Percentiles rank a stretch among this genome's conserved stretches.
Conservation (phyloP, 345 rosid species). For the Populus pruinosa region DNA sequence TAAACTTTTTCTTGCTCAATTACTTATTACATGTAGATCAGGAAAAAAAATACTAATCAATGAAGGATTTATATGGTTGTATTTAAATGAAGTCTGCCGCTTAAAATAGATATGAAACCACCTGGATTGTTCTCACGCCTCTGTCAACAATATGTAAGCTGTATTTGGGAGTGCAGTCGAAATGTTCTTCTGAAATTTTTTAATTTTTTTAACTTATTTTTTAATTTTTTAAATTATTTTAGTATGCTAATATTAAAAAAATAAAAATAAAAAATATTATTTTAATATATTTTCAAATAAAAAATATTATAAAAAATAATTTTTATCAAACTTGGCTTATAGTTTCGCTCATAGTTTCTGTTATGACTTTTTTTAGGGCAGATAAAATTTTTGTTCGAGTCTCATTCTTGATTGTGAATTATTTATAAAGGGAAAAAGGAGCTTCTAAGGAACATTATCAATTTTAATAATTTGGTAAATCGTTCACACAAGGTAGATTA, state of each 20-base stretch:
- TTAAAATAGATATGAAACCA: neutral
- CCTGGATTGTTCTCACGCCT: neutral
- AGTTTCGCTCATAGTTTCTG: neutral
- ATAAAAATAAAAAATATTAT: too few relatives aligned
- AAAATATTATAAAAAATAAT: too few relatives aligned
- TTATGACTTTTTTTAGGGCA: neutral
- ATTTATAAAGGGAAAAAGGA: neutral
- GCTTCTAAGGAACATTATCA: neutral
- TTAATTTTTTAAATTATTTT: too few relatives aligned
- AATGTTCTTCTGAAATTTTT: too few relatives aligned
- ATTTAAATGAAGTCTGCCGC: neutral
- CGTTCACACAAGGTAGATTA: neutral
- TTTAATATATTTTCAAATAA: too few relatives aligned
- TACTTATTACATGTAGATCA: too few relatives aligned
- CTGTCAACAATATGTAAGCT: neutral
- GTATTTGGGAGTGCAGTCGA: too few relatives aligned
- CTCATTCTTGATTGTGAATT: neutral
- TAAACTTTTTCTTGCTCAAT: too few relatives aligned
- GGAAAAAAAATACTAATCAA: too few relatives aligned
- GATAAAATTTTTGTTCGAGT: neutral
- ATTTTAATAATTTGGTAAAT: neutral
- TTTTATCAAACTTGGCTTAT: too few relatives aligned
- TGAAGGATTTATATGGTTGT: neutral
- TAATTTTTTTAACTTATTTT: too few relatives aligned
- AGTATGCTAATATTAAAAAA: too few relatives aligned